phyloP scores from a whole-genome alignment of 768 basidiomycete genomes.

The Lactifluus pinguis region DNA sequence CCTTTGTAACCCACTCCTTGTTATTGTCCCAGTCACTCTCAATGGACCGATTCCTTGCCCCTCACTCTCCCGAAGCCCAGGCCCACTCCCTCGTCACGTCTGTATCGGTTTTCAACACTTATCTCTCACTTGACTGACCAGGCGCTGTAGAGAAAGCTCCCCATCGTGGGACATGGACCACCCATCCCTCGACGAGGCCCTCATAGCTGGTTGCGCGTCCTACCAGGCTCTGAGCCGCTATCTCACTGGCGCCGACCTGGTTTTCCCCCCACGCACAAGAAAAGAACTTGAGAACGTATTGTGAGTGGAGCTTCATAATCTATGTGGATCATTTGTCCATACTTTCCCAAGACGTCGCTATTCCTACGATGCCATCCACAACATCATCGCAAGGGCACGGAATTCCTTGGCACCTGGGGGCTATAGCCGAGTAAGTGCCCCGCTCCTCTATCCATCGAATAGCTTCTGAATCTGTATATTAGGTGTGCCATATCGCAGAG shows the following conservation, averaged over 20 bases:
- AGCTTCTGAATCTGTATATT: neutral
- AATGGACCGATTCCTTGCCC: slow-evolving; percentile 68
- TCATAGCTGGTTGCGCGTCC: slow-evolving; percentile 71
- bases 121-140: slow-evolving; percentile 10
- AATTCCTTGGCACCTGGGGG: slow-evolving; percentile 51
- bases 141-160: slow-evolving; percentile 47
- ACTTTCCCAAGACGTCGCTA: slow-evolving; percentile 49
- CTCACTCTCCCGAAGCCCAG: slow-evolving; percentile 63
- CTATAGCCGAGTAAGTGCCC: slow-evolving; percentile 40
- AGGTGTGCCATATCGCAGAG: slow-evolving; percentile 67
- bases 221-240: slow-evolving; percentile 74
- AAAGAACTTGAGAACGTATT: slow-evolving; percentile 63
- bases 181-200: slow-evolving; percentile 59
- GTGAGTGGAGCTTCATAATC: slow-evolving; percentile 33
- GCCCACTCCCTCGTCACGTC: slow-evolving; percentile 65
- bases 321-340: neutral
- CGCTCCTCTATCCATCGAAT: neutral
- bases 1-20: neutral
- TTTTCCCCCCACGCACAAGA: slow-evolving; percentile 56
- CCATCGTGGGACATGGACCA: slow-evolving; percentile 63
- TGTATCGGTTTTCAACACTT: slow-evolving; percentile 20
- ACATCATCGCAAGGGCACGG: slow-evolving; percentile 62
- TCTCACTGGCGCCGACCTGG: slow-evolving; percentile 60
- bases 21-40: neutral
- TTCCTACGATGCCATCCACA: slow-evolving; percentile 73